phyloP scores from a whole-genome alignment of 2,329 filamentous ascomycete genomes.

The Colletotrichum chrysophilum region DNA sequence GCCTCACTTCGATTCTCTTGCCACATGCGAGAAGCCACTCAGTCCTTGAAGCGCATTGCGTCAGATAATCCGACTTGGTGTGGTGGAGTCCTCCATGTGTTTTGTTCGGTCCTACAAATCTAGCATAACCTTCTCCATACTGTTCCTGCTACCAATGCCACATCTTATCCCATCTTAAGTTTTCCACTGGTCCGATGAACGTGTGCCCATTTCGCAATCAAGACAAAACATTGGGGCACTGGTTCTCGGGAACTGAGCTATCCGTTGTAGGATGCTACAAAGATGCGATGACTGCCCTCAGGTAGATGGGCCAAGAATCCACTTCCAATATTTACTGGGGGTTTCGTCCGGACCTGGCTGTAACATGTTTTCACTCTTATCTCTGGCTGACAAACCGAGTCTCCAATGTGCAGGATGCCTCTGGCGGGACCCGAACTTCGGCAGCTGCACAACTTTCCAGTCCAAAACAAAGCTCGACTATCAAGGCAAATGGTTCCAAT shows the following conservation, averaged over 20 bases:
- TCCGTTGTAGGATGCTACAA: not conserved
- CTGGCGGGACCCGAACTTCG: not conserved
- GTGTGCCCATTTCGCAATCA: not conserved
- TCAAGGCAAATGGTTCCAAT: rapidly evolving
- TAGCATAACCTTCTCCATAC: not conserved
- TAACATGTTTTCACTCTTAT: not conserved
- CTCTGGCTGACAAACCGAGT: not conserved
- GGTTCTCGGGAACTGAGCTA: not conserved
- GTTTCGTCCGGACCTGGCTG: not conserved
- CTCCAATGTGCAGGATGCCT: not conserved
- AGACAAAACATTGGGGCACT: not conserved
- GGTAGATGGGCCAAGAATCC: not conserved
- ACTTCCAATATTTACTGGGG: not conserved
- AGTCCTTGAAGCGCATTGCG: not conserved
- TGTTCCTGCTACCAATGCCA: not conserved
- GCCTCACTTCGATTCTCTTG: not conserved
- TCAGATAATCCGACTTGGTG: not conserved
- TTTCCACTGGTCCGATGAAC: not conserved
- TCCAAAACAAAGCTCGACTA: not conserved
- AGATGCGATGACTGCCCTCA: not conserved
- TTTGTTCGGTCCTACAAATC: not conserved
- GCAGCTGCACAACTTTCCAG: not conserved
- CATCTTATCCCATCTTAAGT: not conserved
- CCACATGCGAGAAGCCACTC: not conserved
- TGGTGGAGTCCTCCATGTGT: not conserved